phyloP scores from a whole-genome alignment of 441 rosid genomes.

The Syzygium syzygioides region DNA sequence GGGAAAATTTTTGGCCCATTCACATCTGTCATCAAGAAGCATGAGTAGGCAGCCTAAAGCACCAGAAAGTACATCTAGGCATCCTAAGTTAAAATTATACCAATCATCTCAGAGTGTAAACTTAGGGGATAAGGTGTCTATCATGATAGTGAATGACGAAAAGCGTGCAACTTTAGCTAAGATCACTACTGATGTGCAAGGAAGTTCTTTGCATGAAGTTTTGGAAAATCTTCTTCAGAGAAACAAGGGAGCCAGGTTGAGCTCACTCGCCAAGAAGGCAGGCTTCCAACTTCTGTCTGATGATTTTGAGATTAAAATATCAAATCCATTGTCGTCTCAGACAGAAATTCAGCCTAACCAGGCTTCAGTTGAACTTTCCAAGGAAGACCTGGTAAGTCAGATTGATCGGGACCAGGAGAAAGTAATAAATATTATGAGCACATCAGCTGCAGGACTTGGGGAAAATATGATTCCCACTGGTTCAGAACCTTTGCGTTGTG shows the following conservation, averaged over 20 bases:
- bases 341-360: constrained; percentile 35
- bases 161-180: constrained; percentile 46
- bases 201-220: constrained; percentile 70
- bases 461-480: constrained; percentile 16
- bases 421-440: constrained; percentile 11
- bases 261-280: constrained; percentile 74
- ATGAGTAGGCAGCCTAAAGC: constrained; percentile 38
- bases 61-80: constrained; percentile 26
- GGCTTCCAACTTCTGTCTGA: constrained; percentile 87
- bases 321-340: constrained; percentile 30
- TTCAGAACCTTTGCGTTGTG: constrained; percentile 12
- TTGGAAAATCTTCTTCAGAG: constrained; percentile 57
- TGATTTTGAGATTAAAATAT: constrained; percentile 51
- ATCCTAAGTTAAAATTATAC: constrained; percentile 40
- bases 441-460: constrained; percentile 22
- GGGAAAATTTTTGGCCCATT: constrained; percentile 27
- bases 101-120: constrained; percentile 35
- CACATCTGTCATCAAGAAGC: constrained; percentile 23
- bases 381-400: constrained; percentile 24
- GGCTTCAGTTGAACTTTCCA: constrained; percentile 24
- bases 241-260: constrained; percentile 55
- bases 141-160: constrained; percentile 64
- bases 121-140: constrained; percentile 60
- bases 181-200: constrained; percentile 46
- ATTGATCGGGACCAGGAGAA: constrained; percentile 24